Evolutionary conservation across 2,329 filamentous ascomycete species (phyloP).

Genomic region (Beauveria pseudobassiana): DNA sequence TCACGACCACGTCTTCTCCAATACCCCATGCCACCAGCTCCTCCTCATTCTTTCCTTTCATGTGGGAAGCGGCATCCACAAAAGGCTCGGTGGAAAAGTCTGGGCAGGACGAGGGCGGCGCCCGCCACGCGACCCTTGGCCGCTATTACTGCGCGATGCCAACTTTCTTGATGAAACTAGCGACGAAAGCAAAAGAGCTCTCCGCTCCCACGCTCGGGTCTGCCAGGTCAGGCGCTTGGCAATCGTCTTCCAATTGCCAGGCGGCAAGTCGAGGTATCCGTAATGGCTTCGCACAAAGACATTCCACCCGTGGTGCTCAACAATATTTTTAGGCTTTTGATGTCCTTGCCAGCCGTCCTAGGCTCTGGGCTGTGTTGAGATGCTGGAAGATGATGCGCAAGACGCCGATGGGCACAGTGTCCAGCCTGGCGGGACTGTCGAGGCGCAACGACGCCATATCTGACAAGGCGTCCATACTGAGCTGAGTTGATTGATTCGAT

Average conservation of each 20-base stretch:
- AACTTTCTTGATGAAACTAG: constrained; percentile 1
- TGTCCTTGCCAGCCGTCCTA: constrained; percentile 27
- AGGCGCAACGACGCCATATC: constrained; percentile 2
- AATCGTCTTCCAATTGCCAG: constrained; percentile 24
- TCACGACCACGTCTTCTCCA: constrained; percentile 35
- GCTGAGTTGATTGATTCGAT: neutral
- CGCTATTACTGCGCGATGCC: neutral
- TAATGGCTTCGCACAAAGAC: constrained; percentile 34
- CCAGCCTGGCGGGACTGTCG: constrained; percentile 17
- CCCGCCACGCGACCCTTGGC: neutral
- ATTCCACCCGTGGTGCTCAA: constrained; percentile 33
- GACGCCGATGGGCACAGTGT: constrained; percentile 33
- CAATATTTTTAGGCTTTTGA: constrained; percentile 29
- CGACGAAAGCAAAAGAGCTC: constrained; percentile 22
- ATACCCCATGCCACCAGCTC: constrained; percentile 39
- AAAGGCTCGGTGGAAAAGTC: constrained; percentile 7
- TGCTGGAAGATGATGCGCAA: constrained; percentile 32
- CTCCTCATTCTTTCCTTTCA: constrained; percentile 12
- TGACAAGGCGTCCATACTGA: neutral
- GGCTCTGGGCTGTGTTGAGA: constrained; percentile 33
- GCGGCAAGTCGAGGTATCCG: constrained; percentile 25
- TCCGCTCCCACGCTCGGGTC: constrained; percentile 36
- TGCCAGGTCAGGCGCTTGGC: constrained; percentile 35
- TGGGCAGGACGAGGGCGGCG: constrained; percentile 11
- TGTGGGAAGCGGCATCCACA: constrained; percentile 1